Conservation (phyloP, 108 stramenopile species). For the Schizochytrium sp. region DNA sequence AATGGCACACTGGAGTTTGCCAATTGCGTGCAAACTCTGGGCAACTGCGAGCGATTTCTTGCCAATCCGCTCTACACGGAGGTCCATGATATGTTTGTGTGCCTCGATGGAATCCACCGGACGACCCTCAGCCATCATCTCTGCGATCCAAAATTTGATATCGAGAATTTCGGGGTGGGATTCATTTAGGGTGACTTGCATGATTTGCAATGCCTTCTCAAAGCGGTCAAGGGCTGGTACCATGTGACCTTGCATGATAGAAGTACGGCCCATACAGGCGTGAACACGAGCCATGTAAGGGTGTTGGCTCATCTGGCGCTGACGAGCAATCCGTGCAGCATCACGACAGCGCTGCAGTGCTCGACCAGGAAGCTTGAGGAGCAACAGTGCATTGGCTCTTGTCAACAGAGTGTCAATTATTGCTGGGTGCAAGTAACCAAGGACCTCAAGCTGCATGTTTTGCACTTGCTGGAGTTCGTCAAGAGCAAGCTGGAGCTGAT, state of each 20-base stretch:
- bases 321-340: conserved; percentile 15
- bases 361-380: background rate
- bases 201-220: background rate
- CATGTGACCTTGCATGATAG: background rate
- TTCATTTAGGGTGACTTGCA: background rate
- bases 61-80: background rate
- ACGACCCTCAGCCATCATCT: conserved; percentile 4
- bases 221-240: conserved; percentile 21
- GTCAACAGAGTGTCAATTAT: background rate
- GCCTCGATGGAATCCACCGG: background rate
- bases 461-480: conserved; percentile 30
- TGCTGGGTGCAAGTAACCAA: conserved; percentile 25
- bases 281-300: conserved; percentile 7
- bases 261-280: background rate
- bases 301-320: conserved; percentile 13
- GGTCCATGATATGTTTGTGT: background rate
- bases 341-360: conserved; percentile 24
- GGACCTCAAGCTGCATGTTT: background rate
- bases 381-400: background rate
- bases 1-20: background rate
- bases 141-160: background rate
- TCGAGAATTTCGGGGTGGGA: background rate
- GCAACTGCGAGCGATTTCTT: background rate
- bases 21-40: background rate
- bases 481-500: conserved; percentile 21